Base-by-base conservation (phyloP, 805 yeast species). In the Sugiyamaella marilandica region DNA sequence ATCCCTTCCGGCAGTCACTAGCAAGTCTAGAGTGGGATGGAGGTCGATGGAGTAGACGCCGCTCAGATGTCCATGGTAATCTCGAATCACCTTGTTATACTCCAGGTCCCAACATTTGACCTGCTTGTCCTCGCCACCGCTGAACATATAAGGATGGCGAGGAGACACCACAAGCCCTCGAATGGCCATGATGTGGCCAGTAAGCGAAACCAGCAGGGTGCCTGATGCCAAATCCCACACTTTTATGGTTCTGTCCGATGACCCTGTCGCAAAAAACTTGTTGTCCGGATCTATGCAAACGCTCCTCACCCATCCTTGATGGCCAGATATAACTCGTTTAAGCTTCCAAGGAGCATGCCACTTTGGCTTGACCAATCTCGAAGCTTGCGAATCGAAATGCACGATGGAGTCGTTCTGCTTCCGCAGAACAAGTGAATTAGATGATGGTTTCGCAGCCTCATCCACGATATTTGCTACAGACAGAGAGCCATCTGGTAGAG, bases 21-120 rank as follows among this genome's bases (percentile, higher is more conserved):
- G 68, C 7, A 92, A 70, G 60, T 91, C 95, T 24, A 91, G 69
- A 2, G 89, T 87, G 0, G 98, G 98, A 65, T 92, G 98, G 13
- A 90, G 65, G 53, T 83, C 92, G 41, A 91, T 74, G 0, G 95
- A 76, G 63, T 88, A 89, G 1, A 94, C 87, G 2, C 96, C 95
- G 31, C 95, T 87, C 24, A 88, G 74, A 70, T 94, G 99, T 2
- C 99, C 99, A 70, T 91, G 95, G 68, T 88, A 94, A 61, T 90
- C 89, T 52, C 97, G 74, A 2, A 90, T 79, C 1, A 87, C 81
- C 59, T 81, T 81, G 61, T 91, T 88, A 62, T 82, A 80, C 67
- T 92, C 98, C 59, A 94, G 74, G 72, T 94, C 99, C 97, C 98
- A 94, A 68, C 98, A 91, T 65, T 88, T 82, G 9, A 90, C 88